Base-by-base conservation (phyloP, 495 filamentous ascomycete species). In the Physcia stellaris region DNA sequence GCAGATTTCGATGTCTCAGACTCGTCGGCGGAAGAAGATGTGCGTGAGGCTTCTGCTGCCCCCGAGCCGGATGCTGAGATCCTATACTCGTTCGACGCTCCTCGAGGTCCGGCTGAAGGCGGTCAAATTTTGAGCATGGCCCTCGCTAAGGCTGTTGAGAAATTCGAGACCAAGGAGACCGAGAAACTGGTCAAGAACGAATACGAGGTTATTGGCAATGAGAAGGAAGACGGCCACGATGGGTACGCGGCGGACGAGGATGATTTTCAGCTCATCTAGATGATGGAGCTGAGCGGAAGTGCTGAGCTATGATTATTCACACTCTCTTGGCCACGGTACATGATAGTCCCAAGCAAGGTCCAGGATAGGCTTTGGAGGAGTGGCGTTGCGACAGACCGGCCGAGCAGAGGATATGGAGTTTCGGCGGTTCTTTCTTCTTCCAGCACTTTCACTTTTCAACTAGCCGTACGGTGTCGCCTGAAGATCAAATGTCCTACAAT, bases 181-280 rank as follows among this genome's bases (percentile, higher is more conserved):
- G 71, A 70, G 52, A 68, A 68, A 54, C 52, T 75, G 17, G 60
- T 73, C 51, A 68, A 67, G 55, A 53, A 63, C 13, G 70, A 75
- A 47, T 76, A 76, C 45, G 71, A 76, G 49, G 59, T 76, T 31
- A 58, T 75, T 29, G 53, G 63, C 24, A 43, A 45, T 3, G 66
- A 68, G 43, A 59, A 54, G 27, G 66, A 63, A 32, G 47, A 54
- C 15, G 39, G 32, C 20, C 41, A 46, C 20, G 28, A 20, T 15
- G 59, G 58, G 35, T 58, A 60, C 49, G 42, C 54, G 4, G 57
- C 58, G 9, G 62, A 61, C 34, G 58, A 61, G 13, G 60, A 60
- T 26, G 61, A 61, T 32, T 66, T 66, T 37, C 59, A 63, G 46
- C 40, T 66, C 34, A 54, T 66, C 10, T 54, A n/a, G n/a, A n/a